These are phyloP conservation scores for Themeda triandra DNA, from an alignment of 176 grass and related monocot species.

Conservation along the genomic window DNA sequence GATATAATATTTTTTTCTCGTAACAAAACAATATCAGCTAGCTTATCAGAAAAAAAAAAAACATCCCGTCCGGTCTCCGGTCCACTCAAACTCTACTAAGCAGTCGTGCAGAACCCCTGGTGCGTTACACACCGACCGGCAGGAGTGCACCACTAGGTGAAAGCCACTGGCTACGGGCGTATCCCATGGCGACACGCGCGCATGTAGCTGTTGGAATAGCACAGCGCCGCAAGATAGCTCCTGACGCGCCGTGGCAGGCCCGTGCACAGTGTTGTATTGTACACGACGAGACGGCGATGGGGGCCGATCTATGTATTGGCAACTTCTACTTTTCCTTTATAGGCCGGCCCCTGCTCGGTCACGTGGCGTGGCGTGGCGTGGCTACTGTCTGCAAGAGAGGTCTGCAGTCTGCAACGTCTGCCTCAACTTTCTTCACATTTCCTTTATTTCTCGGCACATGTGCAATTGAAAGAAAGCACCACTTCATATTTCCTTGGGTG, in stretches of 20 bases:
- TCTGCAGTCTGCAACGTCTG: neutral
- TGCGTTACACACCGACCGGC: no score
- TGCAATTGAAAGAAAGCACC: neutral
- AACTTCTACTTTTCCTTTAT: conserved; percentile 4
- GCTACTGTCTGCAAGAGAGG: neutral
- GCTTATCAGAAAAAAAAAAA: no score
- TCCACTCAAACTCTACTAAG: no score
- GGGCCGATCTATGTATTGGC: conserved; percentile 3
- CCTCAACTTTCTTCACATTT: neutral
- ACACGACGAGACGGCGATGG: neutral
- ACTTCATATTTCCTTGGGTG: no score
- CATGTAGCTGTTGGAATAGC: neutral
- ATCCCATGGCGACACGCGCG: neutral
- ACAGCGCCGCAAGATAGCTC: neutral
- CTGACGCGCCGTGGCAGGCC: no score
- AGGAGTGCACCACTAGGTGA: neutral
- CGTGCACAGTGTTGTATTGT: neutral
- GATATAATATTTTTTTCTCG: no score
- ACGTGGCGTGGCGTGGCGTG: no score
- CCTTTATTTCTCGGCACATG: neutral
- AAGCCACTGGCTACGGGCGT: neutral
- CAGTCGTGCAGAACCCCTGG: no score
- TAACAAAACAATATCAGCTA: no score
- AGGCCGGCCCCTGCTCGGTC: neutral
- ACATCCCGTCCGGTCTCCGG: no score